These are phyloP conservation scores for Microcos paniculata DNA, from an alignment of 345 rosid species.

Conservation along the genomic window DNA sequence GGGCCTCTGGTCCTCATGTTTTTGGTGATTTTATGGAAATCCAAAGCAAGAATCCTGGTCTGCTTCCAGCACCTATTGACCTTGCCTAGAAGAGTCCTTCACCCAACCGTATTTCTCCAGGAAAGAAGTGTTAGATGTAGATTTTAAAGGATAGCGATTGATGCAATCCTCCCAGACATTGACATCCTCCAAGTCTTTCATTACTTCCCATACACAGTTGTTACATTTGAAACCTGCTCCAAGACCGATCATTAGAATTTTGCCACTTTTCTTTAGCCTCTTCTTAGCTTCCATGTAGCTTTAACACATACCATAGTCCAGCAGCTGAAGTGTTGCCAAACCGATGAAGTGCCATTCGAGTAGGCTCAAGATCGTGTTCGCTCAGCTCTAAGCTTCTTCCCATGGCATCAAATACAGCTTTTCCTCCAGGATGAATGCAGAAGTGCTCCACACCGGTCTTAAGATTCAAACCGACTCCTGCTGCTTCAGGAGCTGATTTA, in stretches of 20 bases:
- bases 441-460: constrained; percentile 68
- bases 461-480: constrained; percentile 29
- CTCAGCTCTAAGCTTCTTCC: constrained; percentile 47
- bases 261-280: constrained; percentile 44
- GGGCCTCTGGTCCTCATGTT: neutral
- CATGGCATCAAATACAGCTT: constrained; percentile 71
- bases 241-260: constrained; percentile 50
- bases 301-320: constrained; percentile 77
- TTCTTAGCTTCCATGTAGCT: constrained; percentile 64
- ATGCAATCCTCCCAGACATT: constrained; percentile 57
- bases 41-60: neutral
- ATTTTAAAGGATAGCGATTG: constrained; percentile 29
- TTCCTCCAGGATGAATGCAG: constrained; percentile 82
- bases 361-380: constrained; percentile 68
- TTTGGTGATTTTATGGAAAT: neutral
- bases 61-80: neutral
- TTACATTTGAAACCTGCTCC: constrained; percentile 63
- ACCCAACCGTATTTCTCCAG: constrained; percentile 32
- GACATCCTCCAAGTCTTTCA: constrained; percentile 25
- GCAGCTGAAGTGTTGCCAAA: constrained; percentile 84
- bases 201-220: constrained; percentile 61
- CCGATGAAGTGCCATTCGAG: constrained; percentile 74
- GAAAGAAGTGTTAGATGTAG: constrained; percentile 33
- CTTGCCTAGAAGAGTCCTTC: constrained; percentile 15
- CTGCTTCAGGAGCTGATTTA: constrained; percentile 16